Evolutionary conservation across 106 monocot genomes (phyloP), one percentile per base, ranked within the genome.

Genomic region (Cymbidium sinense): DNA sequence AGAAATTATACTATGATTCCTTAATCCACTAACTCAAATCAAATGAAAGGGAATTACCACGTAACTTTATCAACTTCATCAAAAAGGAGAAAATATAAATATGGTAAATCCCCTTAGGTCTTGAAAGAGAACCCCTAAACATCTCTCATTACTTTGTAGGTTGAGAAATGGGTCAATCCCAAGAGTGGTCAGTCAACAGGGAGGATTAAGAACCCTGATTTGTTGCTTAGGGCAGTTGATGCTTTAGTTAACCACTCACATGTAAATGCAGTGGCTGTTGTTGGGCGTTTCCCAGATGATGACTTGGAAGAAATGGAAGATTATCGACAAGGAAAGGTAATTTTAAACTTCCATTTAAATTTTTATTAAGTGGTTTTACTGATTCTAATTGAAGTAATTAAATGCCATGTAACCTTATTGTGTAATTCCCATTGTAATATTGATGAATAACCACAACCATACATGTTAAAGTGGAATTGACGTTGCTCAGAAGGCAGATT

Each of bases 201-300:
- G 13, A 79, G 86, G 79, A 85, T 96, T 74, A 78, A 82, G 73
- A 87, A 85, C 36, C 84, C 89, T 52, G 85, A 83, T 85, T 93
- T 93, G 58, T 86, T 96, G 70, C 77, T 93, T 77, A 87, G 96
- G 78, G 96, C 93, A 70, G 96, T 93, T 20, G 55, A 87, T 36
- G 52, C 79, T 64, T 79, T 96, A 74, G 76, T 96, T 34, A 85
- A 61, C 25, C 77, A 80, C 34, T 78, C 82, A 76, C 70, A 88
- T 79, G 86, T 96, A 79, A 88, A 91, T 86, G 96, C 96, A 54
- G 88, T 96, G 18, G 96, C 96, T 47, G 85, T 96, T 78, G 93
- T 96, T 21, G 91, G 79, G 2, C 85, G 96, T 41, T 96, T 96
- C 75, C 96, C 96, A 79, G 93, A 96, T 91, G 96, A 95, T 76